A percentile compares a stretch with the other conserved stretches of the same genome.
Conservation (phyloP, 495 filamentous ascomycete genomes). For the Aspergillus kassunensis region DNA sequence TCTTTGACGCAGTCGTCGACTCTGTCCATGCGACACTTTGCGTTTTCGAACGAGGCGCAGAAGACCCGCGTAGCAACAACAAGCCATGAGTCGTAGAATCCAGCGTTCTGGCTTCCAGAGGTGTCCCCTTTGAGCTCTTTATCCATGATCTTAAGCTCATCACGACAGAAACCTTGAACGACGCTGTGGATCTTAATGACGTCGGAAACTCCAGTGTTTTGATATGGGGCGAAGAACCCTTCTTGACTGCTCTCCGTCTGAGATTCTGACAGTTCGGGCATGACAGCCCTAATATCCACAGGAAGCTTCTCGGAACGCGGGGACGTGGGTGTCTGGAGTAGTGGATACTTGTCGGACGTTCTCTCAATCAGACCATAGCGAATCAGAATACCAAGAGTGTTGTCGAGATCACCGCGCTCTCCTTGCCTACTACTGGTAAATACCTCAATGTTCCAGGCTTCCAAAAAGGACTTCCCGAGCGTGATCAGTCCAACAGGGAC, state of each 20-base stretch:
- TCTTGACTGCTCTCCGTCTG: constrained; percentile 48
- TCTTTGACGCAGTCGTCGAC: constrained; percentile 59
- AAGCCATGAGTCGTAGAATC: constrained; percentile 56
- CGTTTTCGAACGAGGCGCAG: constrained; percentile 59
- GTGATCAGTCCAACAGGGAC: constrained; percentile 71
- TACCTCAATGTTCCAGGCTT: constrained; percentile 48
- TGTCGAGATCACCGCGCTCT: constrained; percentile 61
- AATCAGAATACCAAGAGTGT: constrained; percentile 63
- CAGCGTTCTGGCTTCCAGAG: constrained; percentile 12
- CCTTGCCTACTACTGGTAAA: constrained; percentile 42
- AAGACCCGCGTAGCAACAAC: constrained; percentile 57
- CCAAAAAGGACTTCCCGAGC: constrained; percentile 57
- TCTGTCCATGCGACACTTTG: constrained; percentile 54
- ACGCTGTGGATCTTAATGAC: constrained; percentile 73
- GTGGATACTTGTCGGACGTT: constrained; percentile 32
- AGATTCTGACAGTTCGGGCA: constrained; percentile 34
- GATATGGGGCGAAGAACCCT: constrained; percentile 37
- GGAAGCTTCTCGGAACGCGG: constrained; percentile 22
- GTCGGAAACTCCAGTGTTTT: constrained; percentile 53
- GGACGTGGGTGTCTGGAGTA: constrained; percentile 35
- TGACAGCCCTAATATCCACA: constrained; percentile 18
- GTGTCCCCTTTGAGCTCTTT: constrained; percentile 41
- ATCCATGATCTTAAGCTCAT: constrained; percentile 55
- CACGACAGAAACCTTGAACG: constrained; percentile 74
- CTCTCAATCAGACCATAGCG: constrained; percentile 68